Conservation (phyloP, 371 early-diverging fungal genomes). For the Capniomyces stellatus region DNA sequence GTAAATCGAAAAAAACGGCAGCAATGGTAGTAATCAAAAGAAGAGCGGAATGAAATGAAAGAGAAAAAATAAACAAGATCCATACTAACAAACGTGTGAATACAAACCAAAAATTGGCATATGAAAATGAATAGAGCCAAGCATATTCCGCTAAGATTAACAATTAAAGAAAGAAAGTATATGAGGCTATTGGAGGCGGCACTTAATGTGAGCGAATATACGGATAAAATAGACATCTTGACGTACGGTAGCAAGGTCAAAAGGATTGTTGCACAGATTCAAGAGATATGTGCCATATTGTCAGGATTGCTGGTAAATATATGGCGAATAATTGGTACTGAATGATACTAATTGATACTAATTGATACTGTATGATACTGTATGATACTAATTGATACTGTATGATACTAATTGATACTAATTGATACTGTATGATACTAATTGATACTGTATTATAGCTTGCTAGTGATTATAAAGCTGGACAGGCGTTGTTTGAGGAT, state of each 20-base stretch:
- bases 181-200: slow-evolving; percentile 85
- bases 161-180: slow-evolving; percentile 66
- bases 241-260: slow-evolving; percentile 63
- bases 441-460: too few relatives aligned
- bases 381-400: too few relatives aligned
- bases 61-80: not conserved
- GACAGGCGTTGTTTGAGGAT: slow-evolving; percentile 73
- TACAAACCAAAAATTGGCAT: too few relatives aligned
- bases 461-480: slow-evolving; percentile 62
- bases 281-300: slow-evolving; percentile 82
- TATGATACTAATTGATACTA: too few relatives aligned
- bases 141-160: slow-evolving; percentile 81
- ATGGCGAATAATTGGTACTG: too few relatives aligned
- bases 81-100: not conserved
- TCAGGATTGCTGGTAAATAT: slow-evolving; percentile 50
- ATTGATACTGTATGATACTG: too few relatives aligned
- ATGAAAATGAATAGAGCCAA: slow-evolving; percentile 70
- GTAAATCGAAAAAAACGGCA: too few relatives aligned
- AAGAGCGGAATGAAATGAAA: too few relatives aligned
- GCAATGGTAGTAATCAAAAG: too few relatives aligned
- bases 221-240: slow-evolving; percentile 82
- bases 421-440: too few relatives aligned
- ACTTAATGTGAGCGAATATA: slow-evolving; percentile 75
- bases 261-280: slow-evolving; percentile 85
- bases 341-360: too few relatives aligned